These are phyloP conservation scores for Drechslera avenae DNA, from an alignment of 2,329 filamentous ascomycete species.

Conservation along the genomic window DNA sequence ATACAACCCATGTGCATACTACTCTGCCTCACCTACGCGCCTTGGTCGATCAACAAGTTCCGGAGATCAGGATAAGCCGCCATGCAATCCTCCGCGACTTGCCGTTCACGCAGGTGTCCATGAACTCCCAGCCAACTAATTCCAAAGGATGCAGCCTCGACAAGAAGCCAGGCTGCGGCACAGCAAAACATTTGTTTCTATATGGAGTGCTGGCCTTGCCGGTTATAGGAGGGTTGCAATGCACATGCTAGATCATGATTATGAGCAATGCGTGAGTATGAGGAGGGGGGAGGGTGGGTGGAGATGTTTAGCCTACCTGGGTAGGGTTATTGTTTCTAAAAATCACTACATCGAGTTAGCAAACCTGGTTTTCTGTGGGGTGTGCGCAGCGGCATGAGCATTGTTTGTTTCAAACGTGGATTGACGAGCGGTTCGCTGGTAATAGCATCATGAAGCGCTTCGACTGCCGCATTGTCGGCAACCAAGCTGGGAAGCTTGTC, in stretches of 20 bases:
- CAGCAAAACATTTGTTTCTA: slow-evolving; percentile 13
- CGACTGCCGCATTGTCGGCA: neutral
- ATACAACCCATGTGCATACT: slow-evolving; percentile 12
- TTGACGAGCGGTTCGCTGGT: slow-evolving; percentile 18
- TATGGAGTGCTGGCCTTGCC: slow-evolving; percentile 19
- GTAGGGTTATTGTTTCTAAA: slow-evolving; percentile 28
- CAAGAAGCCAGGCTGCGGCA: slow-evolving; percentile 15
- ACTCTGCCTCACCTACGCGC: slow-evolving; percentile 22
- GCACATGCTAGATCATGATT: slow-evolving; percentile 14
- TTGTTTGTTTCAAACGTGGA: slow-evolving; percentile 27
- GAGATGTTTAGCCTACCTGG: too few species aligned
- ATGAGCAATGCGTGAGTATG: slow-evolving; percentile 16
- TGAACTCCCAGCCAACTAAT: slow-evolving; percentile 1
- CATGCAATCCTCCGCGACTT: slow-evolving; percentile 25
- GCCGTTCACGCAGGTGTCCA: slow-evolving; percentile 16
- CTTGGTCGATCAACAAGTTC: slow-evolving; percentile 16
- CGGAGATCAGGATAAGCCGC: slow-evolving; percentile 23
- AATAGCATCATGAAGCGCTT: slow-evolving; percentile 16
- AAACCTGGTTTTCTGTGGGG: too few species aligned
- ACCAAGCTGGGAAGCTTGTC: too few species aligned
- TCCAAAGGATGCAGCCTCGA: slow-evolving; percentile 16
- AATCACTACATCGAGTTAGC: slow-evolving; percentile 22
- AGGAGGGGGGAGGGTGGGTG: too few species aligned
- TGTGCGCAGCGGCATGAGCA: slow-evolving; percentile 14
- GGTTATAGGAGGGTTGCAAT: slow-evolving; percentile 11